phyloP scores from a whole-genome alignment of 495 filamentous ascomycete genomes.

The Friedmanniomyces simplex region DNA sequence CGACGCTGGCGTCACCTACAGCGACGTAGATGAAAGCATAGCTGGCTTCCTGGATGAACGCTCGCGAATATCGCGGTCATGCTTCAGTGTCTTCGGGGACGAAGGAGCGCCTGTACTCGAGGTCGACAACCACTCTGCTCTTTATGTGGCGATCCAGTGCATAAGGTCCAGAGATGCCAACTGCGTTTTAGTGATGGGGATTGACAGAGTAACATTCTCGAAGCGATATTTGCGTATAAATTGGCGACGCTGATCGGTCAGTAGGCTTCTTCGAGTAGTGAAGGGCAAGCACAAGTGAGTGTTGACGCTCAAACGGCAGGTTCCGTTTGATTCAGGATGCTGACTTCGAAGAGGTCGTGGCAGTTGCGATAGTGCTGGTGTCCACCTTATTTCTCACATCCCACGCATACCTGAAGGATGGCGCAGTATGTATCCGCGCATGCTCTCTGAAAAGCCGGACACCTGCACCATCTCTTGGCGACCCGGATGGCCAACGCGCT shows the following conservation, averaged over 20 bases:
- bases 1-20: conserved; percentile 14
- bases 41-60: not conserved
- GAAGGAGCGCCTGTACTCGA: conserved; percentile 2
- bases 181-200: conserved; percentile 7
- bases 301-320: too few relatives aligned
- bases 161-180: not conserved
- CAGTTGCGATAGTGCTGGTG: conserved; percentile 8
- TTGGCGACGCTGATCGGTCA: not conserved
- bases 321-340: too few relatives aligned
- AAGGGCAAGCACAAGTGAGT: not conserved
- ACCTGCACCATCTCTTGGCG: not conserved
- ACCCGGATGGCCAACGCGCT: not conserved
- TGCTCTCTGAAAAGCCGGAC: not conserved
- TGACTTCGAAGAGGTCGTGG: not conserved
- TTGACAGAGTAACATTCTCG: conserved; percentile 6
- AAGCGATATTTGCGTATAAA: too few relatives aligned
- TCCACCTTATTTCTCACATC: conserved; percentile 7
- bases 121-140: conserved; percentile 8
- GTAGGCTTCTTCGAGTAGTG: not conserved
- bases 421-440: not conserved
- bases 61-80: not conserved
- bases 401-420: conserved; percentile 13
- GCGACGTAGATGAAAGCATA: conserved; percentile 2
- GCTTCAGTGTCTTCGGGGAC: conserved; percentile 1
- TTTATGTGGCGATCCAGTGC: not conserved